Percentiles rank a stretch among this genome's conserved stretches.
phyloP scores from a whole-genome alignment of 2,329 filamentous ascomycete species.

The Pleoardoris graminearum region DNA sequence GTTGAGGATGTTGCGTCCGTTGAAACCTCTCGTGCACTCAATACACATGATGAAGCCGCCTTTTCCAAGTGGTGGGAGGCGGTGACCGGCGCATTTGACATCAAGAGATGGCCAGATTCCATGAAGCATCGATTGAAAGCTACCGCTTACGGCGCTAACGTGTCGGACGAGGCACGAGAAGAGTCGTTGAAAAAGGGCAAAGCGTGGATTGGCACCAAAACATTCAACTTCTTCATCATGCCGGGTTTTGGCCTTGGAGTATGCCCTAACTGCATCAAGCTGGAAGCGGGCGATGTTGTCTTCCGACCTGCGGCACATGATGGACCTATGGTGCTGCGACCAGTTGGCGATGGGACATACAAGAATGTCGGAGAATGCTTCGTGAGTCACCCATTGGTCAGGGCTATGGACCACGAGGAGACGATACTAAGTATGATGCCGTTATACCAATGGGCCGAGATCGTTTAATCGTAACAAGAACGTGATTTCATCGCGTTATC shows the following conservation, averaged over 20 bases:
- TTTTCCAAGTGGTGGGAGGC: background rate
- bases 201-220: background rate
- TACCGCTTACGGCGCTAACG: background rate
- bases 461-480: background rate
- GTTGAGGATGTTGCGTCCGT: background rate
- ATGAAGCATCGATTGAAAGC: background rate
- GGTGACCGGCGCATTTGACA: background rate
- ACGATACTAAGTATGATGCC: background rate
- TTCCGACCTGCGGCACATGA: conserved; percentile 1
- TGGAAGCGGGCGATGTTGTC: background rate
- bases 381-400: background rate
- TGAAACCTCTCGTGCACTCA: no score
- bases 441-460: background rate
- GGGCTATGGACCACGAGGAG: background rate
- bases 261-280: background rate
- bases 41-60: background rate
- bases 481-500: no score
- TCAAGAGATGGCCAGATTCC: background rate
- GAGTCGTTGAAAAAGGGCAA: background rate
- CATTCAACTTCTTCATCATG: background rate
- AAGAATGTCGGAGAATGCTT: conserved; percentile 3
- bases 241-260: conserved; percentile 1
- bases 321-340: background rate
- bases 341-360: background rate
- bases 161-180: background rate